Base-by-base conservation (phyloP, 306 rosid genomes). In the Echinosophora koreensis region DNA sequence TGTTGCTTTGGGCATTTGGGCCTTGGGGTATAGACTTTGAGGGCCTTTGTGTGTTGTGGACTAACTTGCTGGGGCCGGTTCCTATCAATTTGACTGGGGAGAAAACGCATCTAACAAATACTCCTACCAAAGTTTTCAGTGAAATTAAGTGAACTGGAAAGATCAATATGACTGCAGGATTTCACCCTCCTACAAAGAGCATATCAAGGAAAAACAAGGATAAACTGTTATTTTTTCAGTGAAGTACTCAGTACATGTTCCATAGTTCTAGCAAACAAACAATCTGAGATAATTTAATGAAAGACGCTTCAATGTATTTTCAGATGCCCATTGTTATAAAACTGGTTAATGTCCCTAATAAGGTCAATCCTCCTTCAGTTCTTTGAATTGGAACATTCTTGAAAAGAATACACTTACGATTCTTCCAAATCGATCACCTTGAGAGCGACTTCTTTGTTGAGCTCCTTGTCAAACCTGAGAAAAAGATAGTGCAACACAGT, bases 341-440 rank as follows among this genome's bases (percentile, higher is more conserved):
- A 78, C 55, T 73, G 47, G 44, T 52, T 56, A 35, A 51, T 5
- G 13, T 50, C 72, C 69, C 27, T 15, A 35, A 46, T 52, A 51
- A 27, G 28, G 55, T 66, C 42, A 67, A 44, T 58, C 32, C 38
- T 58, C 32, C 38, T 71, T 30, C 30, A 44, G 69, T 59, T 51
- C 49, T 15, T 37, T 54, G 65, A 46, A 38, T 22, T 66, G 62
- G 27, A 77, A 42, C 42, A 37, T 54, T 68, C 66, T 30, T 61
- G 42, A 28, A 59, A 68, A 68, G 42, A 47, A 54, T 68, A 54
- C 42, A 81, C 99, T 91, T 91, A 96, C 99, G 99, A 87, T 69
- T 96, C 98, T 81, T 96, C 99, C 89, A 96, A 87, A 89, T 96
- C 99, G 16, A 96, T 96, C 68, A 96, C 97, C 91, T 96, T 96